These are phyloP conservation scores for Pleurotus sapidus DNA, from an alignment of 768 basidiomycete genomes.

Conservation along the genomic window DNA sequence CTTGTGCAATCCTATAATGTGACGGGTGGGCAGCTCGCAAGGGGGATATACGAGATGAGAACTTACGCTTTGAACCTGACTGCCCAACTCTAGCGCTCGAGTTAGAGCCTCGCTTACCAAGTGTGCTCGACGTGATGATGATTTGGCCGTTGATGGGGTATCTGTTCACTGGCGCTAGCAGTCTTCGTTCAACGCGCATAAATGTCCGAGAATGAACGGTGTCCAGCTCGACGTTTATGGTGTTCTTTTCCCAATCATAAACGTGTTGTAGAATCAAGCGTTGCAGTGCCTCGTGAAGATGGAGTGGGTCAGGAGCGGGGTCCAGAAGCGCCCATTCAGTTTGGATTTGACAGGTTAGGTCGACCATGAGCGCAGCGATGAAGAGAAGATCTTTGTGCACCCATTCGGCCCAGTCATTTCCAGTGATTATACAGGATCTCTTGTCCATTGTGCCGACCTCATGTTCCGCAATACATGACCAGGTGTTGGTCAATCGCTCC, in stretches of 20 bases:
- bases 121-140: neutral
- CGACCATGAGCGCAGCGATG: neutral
- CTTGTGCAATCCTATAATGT: no score
- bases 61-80: no score
- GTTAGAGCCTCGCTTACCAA: neutral
- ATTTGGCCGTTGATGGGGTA: neutral
- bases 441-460: neutral
- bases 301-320: neutral
- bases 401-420: no score
- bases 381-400: neutral
- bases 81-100: neutral
- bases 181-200: neutral
- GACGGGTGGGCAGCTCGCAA: no score
- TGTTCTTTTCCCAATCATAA: neutral
- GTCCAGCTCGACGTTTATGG: neutral
- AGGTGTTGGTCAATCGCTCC: no score
- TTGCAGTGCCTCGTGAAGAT: conserved; percentile 9
- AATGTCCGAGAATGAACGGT: neutral
- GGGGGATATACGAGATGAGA: no score
- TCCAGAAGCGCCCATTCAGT: conserved; percentile 1
- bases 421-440: no score
- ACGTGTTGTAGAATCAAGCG: neutral
- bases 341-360: neutral
- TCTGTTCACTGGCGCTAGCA: neutral
- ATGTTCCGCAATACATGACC: no score